Conservation (phyloP, 208 protist species). For the Trypanosoma congolense region DNA sequence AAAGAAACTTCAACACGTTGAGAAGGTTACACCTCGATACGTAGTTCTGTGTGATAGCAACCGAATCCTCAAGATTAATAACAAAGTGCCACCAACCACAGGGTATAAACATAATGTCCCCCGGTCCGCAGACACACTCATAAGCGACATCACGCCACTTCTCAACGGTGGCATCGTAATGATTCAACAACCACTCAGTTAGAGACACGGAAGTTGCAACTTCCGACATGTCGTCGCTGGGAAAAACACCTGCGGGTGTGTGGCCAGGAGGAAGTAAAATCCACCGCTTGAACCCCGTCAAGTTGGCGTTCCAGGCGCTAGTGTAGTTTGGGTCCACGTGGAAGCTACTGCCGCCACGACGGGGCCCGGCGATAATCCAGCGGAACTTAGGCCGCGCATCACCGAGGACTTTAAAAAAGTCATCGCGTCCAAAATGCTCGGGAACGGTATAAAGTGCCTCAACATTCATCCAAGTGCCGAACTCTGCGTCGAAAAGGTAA, state of each 20-base stretch:
- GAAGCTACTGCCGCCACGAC: constrained; percentile 79
- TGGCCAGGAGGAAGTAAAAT: constrained; percentile 77
- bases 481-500: constrained; percentile 90
- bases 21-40: constrained; percentile 70
- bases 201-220: constrained; percentile 84
- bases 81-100: constrained; percentile 90
- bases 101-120: constrained; percentile 89
- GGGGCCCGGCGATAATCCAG: constrained; percentile 87
- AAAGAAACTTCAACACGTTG: constrained; percentile 80
- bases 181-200: constrained; percentile 84
- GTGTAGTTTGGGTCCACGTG: constrained; percentile 89
- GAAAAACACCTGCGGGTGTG: constrained; percentile 70
- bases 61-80: constrained; percentile 83
- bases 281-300: constrained; percentile 86
- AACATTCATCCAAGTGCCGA: constrained; percentile 44
- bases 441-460: constrained; percentile 78
- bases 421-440: constrained; percentile 68
- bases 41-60: constrained; percentile 90
- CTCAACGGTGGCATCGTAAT: constrained; percentile 75
- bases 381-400: constrained; percentile 71
- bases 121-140: constrained; percentile 81
- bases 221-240: constrained; percentile 77
- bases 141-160: constrained; percentile 57
- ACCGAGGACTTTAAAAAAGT: constrained; percentile 79
- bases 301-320: constrained; percentile 85